A percentile compares a stretch with the other conserved stretches of the same genome.
Conservation (phyloP, 2,329 filamentous ascomycete genomes). For the Emergomyces orientalis region DNA sequence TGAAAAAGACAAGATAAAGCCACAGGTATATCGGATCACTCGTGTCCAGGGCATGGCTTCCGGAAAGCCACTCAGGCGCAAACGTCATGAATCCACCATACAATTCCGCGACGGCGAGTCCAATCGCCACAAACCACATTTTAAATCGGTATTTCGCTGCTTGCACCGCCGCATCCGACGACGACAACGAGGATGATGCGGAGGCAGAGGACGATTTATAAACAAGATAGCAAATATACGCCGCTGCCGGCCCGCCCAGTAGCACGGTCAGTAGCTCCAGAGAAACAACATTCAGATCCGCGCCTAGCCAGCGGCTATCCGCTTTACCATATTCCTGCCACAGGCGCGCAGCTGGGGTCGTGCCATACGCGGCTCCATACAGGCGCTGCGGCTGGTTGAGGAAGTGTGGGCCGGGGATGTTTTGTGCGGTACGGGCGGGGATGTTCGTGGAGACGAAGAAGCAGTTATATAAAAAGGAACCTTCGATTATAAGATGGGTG, state of each 20-base stretch:
- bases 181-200: not conserved
- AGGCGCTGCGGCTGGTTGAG: constrained; percentile 45
- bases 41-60: constrained; percentile 48
- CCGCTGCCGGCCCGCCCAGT: constrained; percentile 48
- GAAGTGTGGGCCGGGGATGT: constrained; percentile 36
- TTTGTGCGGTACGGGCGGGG: constrained; percentile 23
- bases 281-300: constrained; percentile 50
- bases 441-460: constrained; percentile 60
- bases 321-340: constrained; percentile 61
- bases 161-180: constrained; percentile 20
- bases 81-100: constrained; percentile 59
- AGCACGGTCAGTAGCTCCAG: constrained; percentile 54
- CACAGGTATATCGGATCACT: constrained; percentile 54
- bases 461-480: constrained; percentile 85
- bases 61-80: constrained; percentile 55
- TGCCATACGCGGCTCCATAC: constrained; percentile 52
- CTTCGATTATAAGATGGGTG: constrained; percentile 85
- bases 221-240: constrained; percentile 48
- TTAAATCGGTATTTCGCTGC: constrained; percentile 28
- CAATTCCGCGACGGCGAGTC: constrained; percentile 54
- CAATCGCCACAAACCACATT: constrained; percentile 48
- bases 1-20: constrained; percentile 57
- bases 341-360: constrained; percentile 43
- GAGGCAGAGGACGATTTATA: constrained; percentile 21
- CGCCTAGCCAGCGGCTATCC: constrained; percentile 51